A percentile compares a stretch with the other conserved stretches of the same genome.
Evolutionary conservation across 2,329 filamentous ascomycete genomes (phyloP).

Genomic region (Scedosporium dehoogii): DNA sequence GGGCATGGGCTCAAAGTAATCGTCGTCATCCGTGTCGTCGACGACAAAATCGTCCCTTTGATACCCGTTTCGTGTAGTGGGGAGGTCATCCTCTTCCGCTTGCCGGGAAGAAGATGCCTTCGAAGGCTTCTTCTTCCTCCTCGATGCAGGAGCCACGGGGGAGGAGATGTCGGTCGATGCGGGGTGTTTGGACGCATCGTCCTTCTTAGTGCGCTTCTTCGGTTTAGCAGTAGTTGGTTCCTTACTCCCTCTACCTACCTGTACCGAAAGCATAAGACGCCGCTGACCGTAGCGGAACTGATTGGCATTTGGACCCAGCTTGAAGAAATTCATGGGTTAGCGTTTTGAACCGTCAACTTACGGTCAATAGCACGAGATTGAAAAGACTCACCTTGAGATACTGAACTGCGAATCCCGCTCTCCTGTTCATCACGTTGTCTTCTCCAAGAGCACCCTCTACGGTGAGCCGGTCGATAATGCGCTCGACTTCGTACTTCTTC

Average conservation of each 20-base stretch:
- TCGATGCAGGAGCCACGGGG: constrained; percentile 24
- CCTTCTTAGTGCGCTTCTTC: constrained; percentile 19
- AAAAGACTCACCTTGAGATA: constrained; percentile 51
- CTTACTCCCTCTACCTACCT: constrained; percentile 23
- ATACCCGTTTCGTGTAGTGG: constrained; percentile 13
- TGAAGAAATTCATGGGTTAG: background rate
- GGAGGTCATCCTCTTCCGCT: background rate
- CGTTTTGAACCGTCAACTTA: background rate
- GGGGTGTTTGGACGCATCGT: constrained; percentile 19
- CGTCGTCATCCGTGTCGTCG: constrained; percentile 28
- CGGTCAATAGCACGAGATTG: background rate
- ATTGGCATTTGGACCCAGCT: constrained; percentile 30
- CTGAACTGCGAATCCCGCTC: constrained; percentile 57
- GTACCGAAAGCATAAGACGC: constrained; percentile 34
- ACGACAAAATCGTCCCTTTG: constrained; percentile 24
- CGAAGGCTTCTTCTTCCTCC: constrained; percentile 11
- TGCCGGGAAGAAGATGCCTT: background rate
- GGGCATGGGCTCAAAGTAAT: constrained; percentile 36
- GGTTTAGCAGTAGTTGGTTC: constrained; percentile 19
- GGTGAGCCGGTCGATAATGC: constrained; percentile 69
- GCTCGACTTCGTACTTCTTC: constrained; percentile 67
- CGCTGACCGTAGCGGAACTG: constrained; percentile 33
- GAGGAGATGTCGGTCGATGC: constrained; percentile 43
- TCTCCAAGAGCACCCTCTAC: constrained; percentile 66
- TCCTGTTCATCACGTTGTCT: constrained; percentile 52